Conservation (phyloP, 1,284 basidiomycete genomes). For the Fomitopsis betulina region DNA sequence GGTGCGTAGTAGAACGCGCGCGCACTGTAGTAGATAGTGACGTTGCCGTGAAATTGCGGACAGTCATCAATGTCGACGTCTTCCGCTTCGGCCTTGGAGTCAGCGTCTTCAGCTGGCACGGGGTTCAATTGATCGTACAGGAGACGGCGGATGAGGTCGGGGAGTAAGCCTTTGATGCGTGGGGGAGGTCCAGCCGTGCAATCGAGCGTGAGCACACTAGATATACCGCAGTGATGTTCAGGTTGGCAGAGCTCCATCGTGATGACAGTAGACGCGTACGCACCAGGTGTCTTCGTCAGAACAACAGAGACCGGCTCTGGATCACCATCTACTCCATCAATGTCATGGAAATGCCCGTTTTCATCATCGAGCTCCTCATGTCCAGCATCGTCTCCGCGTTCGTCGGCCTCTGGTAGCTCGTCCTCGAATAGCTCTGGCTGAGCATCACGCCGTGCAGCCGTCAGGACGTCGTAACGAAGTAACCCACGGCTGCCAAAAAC, state of each 20-base stretch:
- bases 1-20: conserved; percentile 16
- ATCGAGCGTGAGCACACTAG: neutral
- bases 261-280: neutral
- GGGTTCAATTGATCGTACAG: conserved; percentile 5
- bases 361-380: neutral
- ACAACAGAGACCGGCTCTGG: neutral
- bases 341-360: neutral
- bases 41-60: neutral
- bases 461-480: conserved; percentile 3
- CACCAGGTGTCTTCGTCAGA: neutral
- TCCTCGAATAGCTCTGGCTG: neutral
- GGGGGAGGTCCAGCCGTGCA: neutral
- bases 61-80: conserved; percentile 3
- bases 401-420: neutral
- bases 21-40: conserved; percentile 7
- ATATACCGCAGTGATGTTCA: too few species aligned
- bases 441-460: neutral
- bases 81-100: neutral
- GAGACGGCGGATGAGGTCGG: conserved; percentile 8
- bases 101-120: neutral
- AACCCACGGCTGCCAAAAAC: conserved; percentile 9
- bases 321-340: neutral
- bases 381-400: neutral
- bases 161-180: neutral
- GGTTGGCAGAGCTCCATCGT: too few species aligned